phyloP scores from a whole-genome alignment of 1,139 yeast species.

The Trichomonascaceae sp. region DNA sequence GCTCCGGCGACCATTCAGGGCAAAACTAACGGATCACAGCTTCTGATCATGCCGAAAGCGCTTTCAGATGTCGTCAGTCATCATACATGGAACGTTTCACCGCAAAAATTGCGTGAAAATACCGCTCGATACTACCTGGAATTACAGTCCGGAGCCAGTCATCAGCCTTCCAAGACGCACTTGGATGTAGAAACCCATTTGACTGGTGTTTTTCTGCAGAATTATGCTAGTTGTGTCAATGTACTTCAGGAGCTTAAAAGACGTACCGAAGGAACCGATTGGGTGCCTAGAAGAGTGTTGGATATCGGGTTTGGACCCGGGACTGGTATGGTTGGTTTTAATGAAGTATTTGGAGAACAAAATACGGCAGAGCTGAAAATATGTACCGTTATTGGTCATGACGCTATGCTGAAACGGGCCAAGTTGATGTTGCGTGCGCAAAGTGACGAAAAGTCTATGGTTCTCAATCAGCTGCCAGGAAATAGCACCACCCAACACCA shows the following conservation, averaged over 20 bases:
- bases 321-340: conserved; percentile 82
- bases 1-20: conserved; percentile 1
- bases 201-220: conserved; percentile 77
- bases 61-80: conserved; percentile 20
- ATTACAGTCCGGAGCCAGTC: conserved; percentile 14
- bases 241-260: conserved; percentile 62
- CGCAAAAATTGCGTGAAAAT: conserved; percentile 24
- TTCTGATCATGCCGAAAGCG: conserved; percentile 20
- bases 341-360: conserved; percentile 62
- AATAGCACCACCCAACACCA: conserved; percentile 18
- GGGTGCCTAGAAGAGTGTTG: conserved; percentile 60
- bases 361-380: conserved; percentile 43
- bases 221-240: conserved; percentile 66
- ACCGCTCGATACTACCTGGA: conserved; percentile 25
- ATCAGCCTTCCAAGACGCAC: conserved; percentile 34
- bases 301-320: conserved; percentile 93
- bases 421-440: conserved; percentile 70
- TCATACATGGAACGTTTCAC: conserved; percentile 15
- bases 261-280: conserved; percentile 41
- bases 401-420: conserved; percentile 74
- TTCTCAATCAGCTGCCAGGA: conserved; percentile 3
- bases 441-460: conserved; percentile 39
- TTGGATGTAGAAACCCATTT: conserved; percentile 77
- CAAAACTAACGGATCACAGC: conserved; percentile 19
- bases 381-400: conserved; percentile 66